Conservation (phyloP, 805 yeast genomes). For the Wickerhamomyces mucosus region DNA sequence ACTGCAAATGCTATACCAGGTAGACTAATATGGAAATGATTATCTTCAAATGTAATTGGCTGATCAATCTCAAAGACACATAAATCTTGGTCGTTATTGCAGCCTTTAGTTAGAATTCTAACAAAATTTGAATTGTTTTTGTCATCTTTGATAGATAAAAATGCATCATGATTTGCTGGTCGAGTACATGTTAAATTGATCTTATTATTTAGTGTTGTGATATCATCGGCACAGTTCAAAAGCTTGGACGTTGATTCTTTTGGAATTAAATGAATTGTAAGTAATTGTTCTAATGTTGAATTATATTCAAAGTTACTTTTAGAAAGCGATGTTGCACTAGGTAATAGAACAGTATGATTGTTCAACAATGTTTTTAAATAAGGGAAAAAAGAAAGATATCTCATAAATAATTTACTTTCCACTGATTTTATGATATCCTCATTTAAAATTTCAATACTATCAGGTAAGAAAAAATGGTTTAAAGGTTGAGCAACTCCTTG, state of each 20-base stretch:
- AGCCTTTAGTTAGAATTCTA: conserved; percentile 50
- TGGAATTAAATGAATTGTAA: conserved; percentile 63
- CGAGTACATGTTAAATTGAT: conserved; percentile 37
- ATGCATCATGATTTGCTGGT: conserved; percentile 26
- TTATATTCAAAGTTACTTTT: conserved; percentile 36
- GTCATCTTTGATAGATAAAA: conserved; percentile 27
- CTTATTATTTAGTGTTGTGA: conserved; percentile 34
- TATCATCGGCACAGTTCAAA: conserved; percentile 38
- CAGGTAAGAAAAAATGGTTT: conserved; percentile 47
- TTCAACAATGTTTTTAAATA: conserved; percentile 35
- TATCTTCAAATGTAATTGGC: conserved; percentile 46
- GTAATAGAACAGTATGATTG: conserved; percentile 58
- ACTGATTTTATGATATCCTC: conserved; percentile 48
- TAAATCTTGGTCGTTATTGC: conserved; percentile 28
- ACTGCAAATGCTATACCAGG: conserved; percentile 61
- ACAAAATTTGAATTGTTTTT: conserved; percentile 51
- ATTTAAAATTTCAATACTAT: conserved; percentile 40
- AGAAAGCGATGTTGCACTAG: conserved; percentile 48
- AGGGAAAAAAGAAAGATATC: conserved; percentile 34
- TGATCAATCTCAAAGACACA: conserved; percentile 61
- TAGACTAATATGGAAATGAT: conserved; percentile 46
- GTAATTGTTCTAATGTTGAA: conserved; percentile 39
- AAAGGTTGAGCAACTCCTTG: conserved; percentile 82
- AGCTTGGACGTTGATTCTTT: conserved; percentile 38
- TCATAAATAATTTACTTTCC: conserved; percentile 34